phyloP scores from a whole-genome alignment of 2,329 filamentous ascomycete species.

The Diaporthe caulivora region DNA sequence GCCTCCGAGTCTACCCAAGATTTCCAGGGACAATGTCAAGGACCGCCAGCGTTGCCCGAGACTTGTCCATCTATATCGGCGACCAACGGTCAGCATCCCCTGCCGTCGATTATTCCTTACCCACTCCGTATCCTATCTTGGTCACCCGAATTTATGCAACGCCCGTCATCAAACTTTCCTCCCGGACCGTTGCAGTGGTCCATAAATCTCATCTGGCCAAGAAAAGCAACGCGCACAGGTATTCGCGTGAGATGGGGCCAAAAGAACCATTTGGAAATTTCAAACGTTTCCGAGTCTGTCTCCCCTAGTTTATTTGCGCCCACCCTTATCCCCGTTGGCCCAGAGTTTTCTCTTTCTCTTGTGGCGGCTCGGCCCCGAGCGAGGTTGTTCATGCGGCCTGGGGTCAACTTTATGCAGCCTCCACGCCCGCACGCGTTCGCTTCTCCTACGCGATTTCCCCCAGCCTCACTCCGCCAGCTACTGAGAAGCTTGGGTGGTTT shows the following conservation, averaged over 20 bases:
- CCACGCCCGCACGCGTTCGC: neutral
- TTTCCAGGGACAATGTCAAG: neutral
- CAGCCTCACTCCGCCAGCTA: neutral
- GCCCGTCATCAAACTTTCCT: constrained; percentile 20
- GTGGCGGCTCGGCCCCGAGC: constrained; percentile 26
- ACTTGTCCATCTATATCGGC: constrained; percentile 1
- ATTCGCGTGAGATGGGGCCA: neutral
- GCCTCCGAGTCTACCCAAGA: neutral
- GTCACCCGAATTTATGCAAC: constrained; percentile 1
- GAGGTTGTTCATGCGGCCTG: constrained; percentile 18
- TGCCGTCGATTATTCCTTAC: neutral
- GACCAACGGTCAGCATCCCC: constrained; percentile 13
- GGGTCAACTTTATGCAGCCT: constrained; percentile 14
- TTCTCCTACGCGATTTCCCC: neutral
- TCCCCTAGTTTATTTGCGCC: neutral
- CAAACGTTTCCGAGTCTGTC: neutral
- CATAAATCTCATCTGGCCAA: constrained; percentile 22
- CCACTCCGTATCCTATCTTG: constrained; percentile 11
- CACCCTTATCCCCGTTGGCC: neutral
- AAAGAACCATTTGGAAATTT: neutral
- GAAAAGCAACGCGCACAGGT: constrained; percentile 25
- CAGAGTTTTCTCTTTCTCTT: neutral
- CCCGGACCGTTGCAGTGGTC: constrained; percentile 11
- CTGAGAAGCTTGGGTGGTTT: neutral
- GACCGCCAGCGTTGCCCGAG: neutral